Percentiles rank a stretch among this genome's conserved stretches.
Conservation (phyloP, 306 rosid genomes). For the Gillenia trifoliata region DNA sequence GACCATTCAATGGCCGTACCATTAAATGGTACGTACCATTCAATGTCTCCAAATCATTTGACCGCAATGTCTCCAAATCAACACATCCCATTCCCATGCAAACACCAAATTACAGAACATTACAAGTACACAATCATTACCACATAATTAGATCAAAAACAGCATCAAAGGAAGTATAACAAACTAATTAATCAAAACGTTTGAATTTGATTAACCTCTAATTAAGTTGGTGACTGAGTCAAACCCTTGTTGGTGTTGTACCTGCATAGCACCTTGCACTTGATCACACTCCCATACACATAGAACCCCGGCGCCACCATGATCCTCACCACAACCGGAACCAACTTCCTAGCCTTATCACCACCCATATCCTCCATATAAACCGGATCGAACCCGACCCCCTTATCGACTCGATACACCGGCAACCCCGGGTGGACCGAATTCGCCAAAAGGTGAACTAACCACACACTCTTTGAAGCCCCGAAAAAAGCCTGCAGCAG, state of each 20-base stretch:
- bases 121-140: background rate
- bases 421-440: slow-evolving; percentile 74
- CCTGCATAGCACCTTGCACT: slow-evolving; percentile 90
- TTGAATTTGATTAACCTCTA: background rate
- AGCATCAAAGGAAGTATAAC: background rate
- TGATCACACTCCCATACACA: slow-evolving; percentile 68
- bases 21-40: no score
- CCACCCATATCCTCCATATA: slow-evolving; percentile 95
- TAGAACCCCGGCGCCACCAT: slow-evolving; percentile 97
- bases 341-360: slow-evolving; percentile 43
- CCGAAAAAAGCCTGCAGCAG: slow-evolving; percentile 81
- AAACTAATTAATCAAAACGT: background rate
- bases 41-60: no score
- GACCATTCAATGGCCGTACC: no score
- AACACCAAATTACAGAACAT: background rate
- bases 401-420: slow-evolving; percentile 66
- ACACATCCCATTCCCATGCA: background rate
- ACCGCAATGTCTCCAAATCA: slow-evolving; percentile 22
- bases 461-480: slow-evolving; percentile 87
- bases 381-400: slow-evolving; percentile 49
- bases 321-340: slow-evolving; percentile 59
- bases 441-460: slow-evolving; percentile 73
- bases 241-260: slow-evolving; percentile 29
- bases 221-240: slow-evolving; percentile 28
- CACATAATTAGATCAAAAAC: background rate